Base-by-base conservation (phyloP, 805 yeast species). In the Wickerhamiella musiphila region DNA sequence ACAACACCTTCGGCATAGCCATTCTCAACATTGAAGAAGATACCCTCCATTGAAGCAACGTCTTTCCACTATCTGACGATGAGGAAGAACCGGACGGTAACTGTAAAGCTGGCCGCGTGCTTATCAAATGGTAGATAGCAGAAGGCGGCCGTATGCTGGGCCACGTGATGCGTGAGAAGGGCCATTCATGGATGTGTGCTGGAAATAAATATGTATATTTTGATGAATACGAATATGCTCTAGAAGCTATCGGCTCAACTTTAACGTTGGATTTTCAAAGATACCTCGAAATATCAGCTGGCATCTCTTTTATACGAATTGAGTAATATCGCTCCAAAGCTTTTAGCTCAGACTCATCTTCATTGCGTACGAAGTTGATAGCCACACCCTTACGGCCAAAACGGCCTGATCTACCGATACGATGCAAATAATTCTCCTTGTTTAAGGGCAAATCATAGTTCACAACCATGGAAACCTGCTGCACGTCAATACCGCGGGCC, bases 401-500 rank as follows among this genome's bases (percentile, higher is more conserved):
- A 56, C 98, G 74, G 43, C 96, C 98, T 46, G 93, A 83, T 59
- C 98, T 76, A 57, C 98, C 98, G 45, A 86, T 86, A 61, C 98
- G 72, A 65, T 86, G 98, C 52, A 86, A 75, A 58, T 86, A 86
- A 68, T 86, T 86, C 59, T 86, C 96, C 54, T 76, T 73, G 67
- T 90, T 83, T 42, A 70, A 57, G 35, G 98, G 96, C 56, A 86
- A 63, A 58, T 86, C 98, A 61, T 79, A 86, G 68, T 86, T 86
- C 51, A 86, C 81, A 38, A 86, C 98, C 45, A 86, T 61, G 9
- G 95, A 84, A 30, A 86, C 94, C 55, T 86, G 96, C 64, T 86
- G 98, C 39, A 86, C 96, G 60, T 86, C 98, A 44, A 86, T 90
- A 53, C 98, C 98, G 60, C 98, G 70, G 31, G 98, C 98, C 76